Conservation (phyloP, 495 filamentous ascomycete genomes). For the Penicillium desertorum region DNA sequence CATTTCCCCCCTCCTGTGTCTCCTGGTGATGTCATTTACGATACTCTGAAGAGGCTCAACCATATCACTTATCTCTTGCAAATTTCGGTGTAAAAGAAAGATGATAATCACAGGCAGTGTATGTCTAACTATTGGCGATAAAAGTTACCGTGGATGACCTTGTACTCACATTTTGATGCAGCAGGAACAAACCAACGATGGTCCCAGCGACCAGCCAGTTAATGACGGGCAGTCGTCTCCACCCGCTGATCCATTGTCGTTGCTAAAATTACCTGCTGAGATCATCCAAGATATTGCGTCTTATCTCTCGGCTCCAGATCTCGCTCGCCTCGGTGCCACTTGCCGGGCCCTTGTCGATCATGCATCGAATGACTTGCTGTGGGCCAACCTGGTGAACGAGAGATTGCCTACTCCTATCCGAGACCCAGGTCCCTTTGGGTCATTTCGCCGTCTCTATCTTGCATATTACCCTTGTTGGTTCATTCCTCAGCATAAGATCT, state of each 20-base stretch:
- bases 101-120: neutral
- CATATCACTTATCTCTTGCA: conserved; percentile 4
- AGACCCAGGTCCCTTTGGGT: conserved; percentile 55
- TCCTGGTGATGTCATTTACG: conserved; percentile 28
- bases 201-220: conserved; percentile 2
- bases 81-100: neutral
- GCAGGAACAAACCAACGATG: conserved; percentile 12
- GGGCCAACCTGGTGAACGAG: conserved; percentile 61
- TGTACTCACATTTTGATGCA: neutral
- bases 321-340: conserved; percentile 53
- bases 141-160: too few species aligned
- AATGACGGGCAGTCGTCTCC: conserved; percentile 9
- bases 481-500: conserved; percentile 72
- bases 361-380: conserved; percentile 57
- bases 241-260: conserved; percentile 7
- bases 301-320: conserved; percentile 58
- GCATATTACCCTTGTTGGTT: conserved; percentile 84
- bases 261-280: conserved; percentile 59
- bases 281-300: conserved; percentile 60
- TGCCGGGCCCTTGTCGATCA: conserved; percentile 55
- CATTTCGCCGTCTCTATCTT: conserved; percentile 67
- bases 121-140: neutral
- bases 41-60: conserved; percentile 12
- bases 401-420: conserved; percentile 53
- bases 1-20: neutral